Base-by-base conservation (phyloP, 2,329 filamentous ascomycete genomes). In the Grosmannia serpens region DNA sequence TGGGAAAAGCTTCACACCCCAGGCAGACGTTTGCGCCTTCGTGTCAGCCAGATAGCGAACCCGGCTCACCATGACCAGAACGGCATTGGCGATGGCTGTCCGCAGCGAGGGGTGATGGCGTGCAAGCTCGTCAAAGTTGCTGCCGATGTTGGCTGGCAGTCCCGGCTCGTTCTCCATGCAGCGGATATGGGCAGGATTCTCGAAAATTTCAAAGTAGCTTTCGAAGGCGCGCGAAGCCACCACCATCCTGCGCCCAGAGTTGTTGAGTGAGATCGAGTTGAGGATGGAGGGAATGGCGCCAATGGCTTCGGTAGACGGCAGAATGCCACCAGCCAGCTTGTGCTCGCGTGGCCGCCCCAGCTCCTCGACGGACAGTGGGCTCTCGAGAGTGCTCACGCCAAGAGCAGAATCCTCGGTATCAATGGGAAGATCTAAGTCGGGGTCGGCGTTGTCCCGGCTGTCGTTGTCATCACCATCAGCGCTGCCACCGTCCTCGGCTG, bases 181-280 rank as follows among this genome's bases (percentile, higher is more conserved):
- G 65, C 88, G 89, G 59, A 99, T 84, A 71, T 99, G 95, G 20
- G 84, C 81, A 2, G 91, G 85, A 64, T 90, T 97, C 71, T 96
- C 89, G 64, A 99, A 99, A n/a, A 97, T 90, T 69, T 96, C 89
- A 63, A 99, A 87, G 69, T 91, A 97, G 64, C 84, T 88, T 59
- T 91, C 86, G 51, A 99, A 78, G 1, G 90, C 91, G 59, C 84
- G 80, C 0, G 91, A 96, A 0, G 84, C 81, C 59, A 90, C 85
- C 66, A 99, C 95, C 68, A 96, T 80, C 66, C 88, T 87, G 77
- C 96, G 87, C 10, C 94, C 94, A 31, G 83, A 78, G 62, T 89
- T 87, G 65, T 96, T 96, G 58, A 99, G 75, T 64, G 89, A 99
- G 57, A 99, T 95, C 6, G 94, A 91, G 62, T 92, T 92, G 65